Percentiles rank a stretch among this genome's conserved stretches.
Evolutionary conservation across 73 alveolate species (phyloP).

Genomic region (Tetrahymena borealis): DNA sequence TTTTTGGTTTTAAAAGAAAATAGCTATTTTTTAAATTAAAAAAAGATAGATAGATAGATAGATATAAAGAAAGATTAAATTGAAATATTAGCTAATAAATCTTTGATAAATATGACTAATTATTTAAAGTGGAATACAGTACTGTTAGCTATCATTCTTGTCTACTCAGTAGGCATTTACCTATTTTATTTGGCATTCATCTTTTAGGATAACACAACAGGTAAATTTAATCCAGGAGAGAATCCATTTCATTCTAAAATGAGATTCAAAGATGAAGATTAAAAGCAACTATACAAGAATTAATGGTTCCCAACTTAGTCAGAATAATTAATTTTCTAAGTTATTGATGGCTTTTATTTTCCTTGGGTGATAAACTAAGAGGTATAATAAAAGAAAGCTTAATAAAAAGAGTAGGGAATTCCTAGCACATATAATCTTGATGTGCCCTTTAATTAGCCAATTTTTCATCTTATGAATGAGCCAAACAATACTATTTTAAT

Average conservation of each 20-base stretch:
- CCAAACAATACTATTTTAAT: not conserved
- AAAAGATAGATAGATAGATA: too few species aligned
- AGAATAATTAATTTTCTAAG: not conserved
- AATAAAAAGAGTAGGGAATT: not conserved
- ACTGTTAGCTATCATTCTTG: not conserved
- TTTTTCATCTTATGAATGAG: not conserved
- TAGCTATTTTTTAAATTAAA: too few species aligned
- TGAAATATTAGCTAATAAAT: too few species aligned
- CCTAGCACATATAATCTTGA: not conserved
- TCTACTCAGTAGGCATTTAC: not conserved
- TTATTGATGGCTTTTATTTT: not conserved
- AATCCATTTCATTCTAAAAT: not conserved
- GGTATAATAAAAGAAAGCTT: not conserved
- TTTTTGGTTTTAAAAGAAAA: too few species aligned
- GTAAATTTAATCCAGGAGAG: not conserved
- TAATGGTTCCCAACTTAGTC: not conserved
- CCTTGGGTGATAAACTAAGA: not conserved
- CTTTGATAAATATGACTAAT: not conserved
- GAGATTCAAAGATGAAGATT: not conserved
- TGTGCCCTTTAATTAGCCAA: not conserved
- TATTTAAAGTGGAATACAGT: not conserved
- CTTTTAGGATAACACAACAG: not conserved
- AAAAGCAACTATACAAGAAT: not conserved
- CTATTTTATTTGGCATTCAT: not conserved
- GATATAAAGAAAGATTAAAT: not conserved